Evolutionary conservation across 1,284 basidiomycete species (phyloP), one percentile per base, ranked within the genome.

Genomic region (Neolentinus lepideus): DNA sequence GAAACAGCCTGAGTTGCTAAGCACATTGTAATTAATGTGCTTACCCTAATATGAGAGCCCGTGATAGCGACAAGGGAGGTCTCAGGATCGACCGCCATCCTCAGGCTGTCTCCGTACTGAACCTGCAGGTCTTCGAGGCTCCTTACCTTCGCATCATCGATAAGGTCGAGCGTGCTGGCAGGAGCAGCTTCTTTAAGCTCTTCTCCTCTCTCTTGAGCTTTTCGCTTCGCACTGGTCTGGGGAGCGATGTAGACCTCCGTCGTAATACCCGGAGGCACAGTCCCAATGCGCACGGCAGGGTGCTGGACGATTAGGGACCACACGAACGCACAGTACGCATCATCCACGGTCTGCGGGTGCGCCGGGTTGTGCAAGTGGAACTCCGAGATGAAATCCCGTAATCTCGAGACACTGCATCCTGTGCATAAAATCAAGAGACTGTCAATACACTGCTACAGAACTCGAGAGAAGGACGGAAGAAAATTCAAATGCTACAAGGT

Each of bases 231-330:
- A 62, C 82, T 84, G 1, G 70, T 73, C 65, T 89, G 87, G 2
- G 88, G 85, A 8, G 89, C 88, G 61, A 91, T 78, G 72, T 80
- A 86, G 1, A 92, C 87, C 60, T 90, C 83, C 12, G 80, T 76
- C 10, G 76, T 72, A 22, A 75, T 70, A 2, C 78, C 82, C 1
- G 73, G 67, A 1, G 86, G 85, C 0, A 85, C 70, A 0, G 74
- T 76, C 8, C 92, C 91, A 11, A 94, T 80, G 52, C 77, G 75
- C 38, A 92, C 80, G 10, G 82, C 81, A 0, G 87, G 81, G 60
- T 90, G 84, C 59, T 83, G 79, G 24, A 86, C 78, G 47, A 94
- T 74, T 26, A 90, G 70, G 0, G 84, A 83, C 88, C 91, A 94
- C 16, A 93, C 79, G 65, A 90, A 94, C 1, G 83, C 80, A 63